Conservation (phyloP, 306 rosid species). For the Gastrolobium villosum region DNA sequence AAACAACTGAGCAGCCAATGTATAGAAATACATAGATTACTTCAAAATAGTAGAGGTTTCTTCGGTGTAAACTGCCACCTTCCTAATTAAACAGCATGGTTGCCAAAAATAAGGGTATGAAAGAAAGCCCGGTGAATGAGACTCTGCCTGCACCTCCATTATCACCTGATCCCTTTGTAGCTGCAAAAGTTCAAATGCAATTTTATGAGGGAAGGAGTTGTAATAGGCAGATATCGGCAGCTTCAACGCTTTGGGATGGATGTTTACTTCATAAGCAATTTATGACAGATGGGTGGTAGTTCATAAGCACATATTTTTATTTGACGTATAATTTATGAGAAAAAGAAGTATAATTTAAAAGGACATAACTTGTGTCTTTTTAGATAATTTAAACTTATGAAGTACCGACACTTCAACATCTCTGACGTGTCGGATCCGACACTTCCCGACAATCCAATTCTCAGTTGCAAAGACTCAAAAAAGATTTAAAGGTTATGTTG, state of each 20-base stretch:
- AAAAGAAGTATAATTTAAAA: no score
- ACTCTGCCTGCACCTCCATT: constrained; percentile 50
- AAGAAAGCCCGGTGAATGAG: constrained; percentile 57
- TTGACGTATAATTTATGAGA: not conserved
- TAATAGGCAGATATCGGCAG: not conserved
- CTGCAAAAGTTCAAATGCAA: constrained; percentile 41
- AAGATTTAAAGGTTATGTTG: no score
- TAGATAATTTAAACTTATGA: no score
- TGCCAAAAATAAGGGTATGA: constrained; percentile 55
- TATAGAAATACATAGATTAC: constrained; percentile 36
- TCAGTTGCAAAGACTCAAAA: no score
- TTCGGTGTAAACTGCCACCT: not conserved
- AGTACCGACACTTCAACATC: no score
- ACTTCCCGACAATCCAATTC: no score
- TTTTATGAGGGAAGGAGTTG: not conserved
- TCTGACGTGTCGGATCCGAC: no score
- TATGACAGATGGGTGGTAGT: not conserved
- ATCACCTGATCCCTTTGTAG: constrained; percentile 39
- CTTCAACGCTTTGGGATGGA: not conserved
- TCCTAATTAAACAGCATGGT: constrained; percentile 56
- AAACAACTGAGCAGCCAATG: constrained; percentile 14
- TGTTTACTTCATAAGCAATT: not conserved
- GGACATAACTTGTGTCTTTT: no score
- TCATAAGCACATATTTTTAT: not conserved
- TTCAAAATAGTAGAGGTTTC: constrained; percentile 3